Evolutionary conservation across 306 rosid genomes (phyloP), one percentile per base, ranked within the genome.

Genomic region (Cucumis hystrix): DNA sequence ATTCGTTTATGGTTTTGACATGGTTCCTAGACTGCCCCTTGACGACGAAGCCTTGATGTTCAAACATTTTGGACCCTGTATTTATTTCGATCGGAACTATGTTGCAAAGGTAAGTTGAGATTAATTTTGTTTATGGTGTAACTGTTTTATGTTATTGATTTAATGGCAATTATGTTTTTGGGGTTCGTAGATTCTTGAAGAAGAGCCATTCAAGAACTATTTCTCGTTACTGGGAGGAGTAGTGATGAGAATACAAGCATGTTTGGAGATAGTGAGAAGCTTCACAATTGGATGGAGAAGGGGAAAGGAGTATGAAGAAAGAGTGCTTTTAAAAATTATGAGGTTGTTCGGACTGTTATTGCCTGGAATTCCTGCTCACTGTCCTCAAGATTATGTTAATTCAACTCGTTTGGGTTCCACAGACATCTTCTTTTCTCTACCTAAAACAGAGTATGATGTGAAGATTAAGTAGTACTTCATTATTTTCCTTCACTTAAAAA

Each of bases 201-300:
- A 89, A 86, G 97, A 93, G 85, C 98, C 98, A 25, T 84, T 88
- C 82, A 91, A 84, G 88, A 93, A 91, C 69, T 89, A 91, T 75
- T 91, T 87, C 81, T 81, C 83, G 41, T 30, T 83, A 74, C 25
- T 80, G n/a, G 85, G 89, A 96, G 70, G 62, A 20, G 79, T 91
- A 43, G 88, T 91, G 0, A 91, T 86, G 80, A 56, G 64, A 37
- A 40, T 86, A 10, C 90, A 82, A 6, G 89, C 97, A 8, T 71
- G 55, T 18, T 15, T 52, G n/a, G 57, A 52, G 20, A 15, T 52
- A 17, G 69, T 80, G 30, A 83, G 97, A 78, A 77, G 97, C 54
- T 86, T 85, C 57, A 74, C 87, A 25, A 80, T 89, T 39, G 87
- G 87, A 8, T 30, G 75, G 16, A 17, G 67, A 3, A 52, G 7